A percentile compares a stretch with the other conserved stretches of the same genome.
phyloP scores from a whole-genome alignment of 2,329 filamentous ascomycete genomes.

The Dactylellina haptotyla region DNA sequence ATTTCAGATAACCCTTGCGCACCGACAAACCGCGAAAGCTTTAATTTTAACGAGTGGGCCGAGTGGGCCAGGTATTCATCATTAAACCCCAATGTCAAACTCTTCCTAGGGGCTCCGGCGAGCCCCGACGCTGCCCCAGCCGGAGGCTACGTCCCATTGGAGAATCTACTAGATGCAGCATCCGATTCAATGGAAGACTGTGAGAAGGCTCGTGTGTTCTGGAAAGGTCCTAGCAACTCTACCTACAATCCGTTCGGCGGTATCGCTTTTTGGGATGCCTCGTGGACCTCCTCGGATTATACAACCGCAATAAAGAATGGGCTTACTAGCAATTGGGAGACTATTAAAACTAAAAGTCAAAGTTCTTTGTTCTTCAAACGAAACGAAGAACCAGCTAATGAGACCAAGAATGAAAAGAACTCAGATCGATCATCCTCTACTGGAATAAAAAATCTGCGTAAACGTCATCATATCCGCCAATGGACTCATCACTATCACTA shows the following conservation, averaged over 20 bases:
- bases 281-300: conserved; percentile 43
- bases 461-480: conserved; percentile 3
- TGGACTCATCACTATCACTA: not conserved
- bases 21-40: conserved; percentile 61
- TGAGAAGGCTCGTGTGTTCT: conserved; percentile 39
- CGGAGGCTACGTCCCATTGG: conserved; percentile 25
- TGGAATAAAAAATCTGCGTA: not conserved
- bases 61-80: conserved; percentile 71
- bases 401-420: not conserved
- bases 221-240: conserved; percentile 11
- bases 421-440: not conserved
- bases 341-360: not conserved
- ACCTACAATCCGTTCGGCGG: conserved; percentile 49
- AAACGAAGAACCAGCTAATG: not conserved
- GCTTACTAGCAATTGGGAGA: conserved; percentile 12
- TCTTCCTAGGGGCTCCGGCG: conserved; percentile 70
- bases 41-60: conserved; percentile 66
- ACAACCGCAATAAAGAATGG: conserved; percentile 23
- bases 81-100: conserved; percentile 70
- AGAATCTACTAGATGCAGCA: conserved; percentile 15
- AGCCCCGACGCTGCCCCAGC: conserved; percentile 20
- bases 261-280: conserved; percentile 48
- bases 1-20: conserved; percentile 73
- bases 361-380: conserved; percentile 29
- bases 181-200: conserved; percentile 43